Conservation (phyloP, 169 alveolate species). For the Cryptosporidium ubiquitum region DNA sequence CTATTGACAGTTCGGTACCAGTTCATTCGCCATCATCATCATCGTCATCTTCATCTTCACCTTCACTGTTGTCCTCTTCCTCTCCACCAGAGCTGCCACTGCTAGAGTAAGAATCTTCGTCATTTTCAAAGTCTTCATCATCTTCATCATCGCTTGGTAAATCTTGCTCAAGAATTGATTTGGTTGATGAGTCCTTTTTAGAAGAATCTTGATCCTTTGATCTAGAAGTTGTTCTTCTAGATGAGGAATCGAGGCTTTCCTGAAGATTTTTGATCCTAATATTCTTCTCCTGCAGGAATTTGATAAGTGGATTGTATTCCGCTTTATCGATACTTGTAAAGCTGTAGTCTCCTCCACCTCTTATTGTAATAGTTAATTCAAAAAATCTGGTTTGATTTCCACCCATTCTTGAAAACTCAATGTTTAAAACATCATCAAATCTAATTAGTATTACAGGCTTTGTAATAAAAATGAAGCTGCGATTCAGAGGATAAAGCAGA, state of each 20-base stretch:
- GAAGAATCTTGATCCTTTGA: conserved; percentile 76
- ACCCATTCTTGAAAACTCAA: conserved; percentile 94
- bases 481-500: conserved; percentile 93
- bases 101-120: conserved; percentile 83
- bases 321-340: conserved; percentile 93
- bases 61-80: conserved; percentile 89
- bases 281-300: conserved; percentile 84
- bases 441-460: conserved; percentile 96
- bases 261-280: conserved; percentile 84
- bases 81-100: conserved; percentile 82
- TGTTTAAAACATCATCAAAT: conserved; percentile 92
- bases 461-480: conserved; percentile 92
- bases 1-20: too few relatives aligned
- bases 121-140: conserved; percentile 75
- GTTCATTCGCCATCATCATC: conserved; percentile 79
- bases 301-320: conserved; percentile 86
- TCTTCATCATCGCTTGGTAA: conserved; percentile 82
- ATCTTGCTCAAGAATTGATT: conserved; percentile 81
- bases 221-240: conserved; percentile 74
- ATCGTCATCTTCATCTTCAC: conserved; percentile 84
- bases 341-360: conserved; percentile 89
- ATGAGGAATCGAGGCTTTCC: conserved; percentile 73
- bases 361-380: conserved; percentile 89
- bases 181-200: conserved; percentile 81
- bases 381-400: conserved; percentile 93